A percentile compares a stretch with the other conserved stretches of the same genome.
Conservation (phyloP, 306 rosid genomes). For the Mucuna pruriens region DNA sequence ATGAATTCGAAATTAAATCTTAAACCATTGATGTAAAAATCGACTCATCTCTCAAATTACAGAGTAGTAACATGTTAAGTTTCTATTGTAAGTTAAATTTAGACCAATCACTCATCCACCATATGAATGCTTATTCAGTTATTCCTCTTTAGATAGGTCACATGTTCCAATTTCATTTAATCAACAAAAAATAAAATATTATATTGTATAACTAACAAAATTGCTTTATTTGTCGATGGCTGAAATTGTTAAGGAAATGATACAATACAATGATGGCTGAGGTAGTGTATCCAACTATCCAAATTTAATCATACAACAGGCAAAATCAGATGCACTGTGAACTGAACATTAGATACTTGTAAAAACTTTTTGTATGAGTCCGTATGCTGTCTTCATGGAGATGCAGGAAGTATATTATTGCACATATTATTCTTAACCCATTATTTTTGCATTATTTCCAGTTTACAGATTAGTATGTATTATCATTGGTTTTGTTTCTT, state of each 20-base stretch:
- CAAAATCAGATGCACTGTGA: neutral
- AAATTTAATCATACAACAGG: constrained; percentile 6
- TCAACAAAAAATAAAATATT: neutral
- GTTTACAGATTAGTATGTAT: neutral
- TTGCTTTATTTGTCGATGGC: neutral
- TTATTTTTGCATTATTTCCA: neutral
- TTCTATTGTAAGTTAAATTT: constrained; percentile 1
- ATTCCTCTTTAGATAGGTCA: constrained; percentile 8
- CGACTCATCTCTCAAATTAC: constrained; percentile 18
- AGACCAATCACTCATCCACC: constrained; percentile 17
- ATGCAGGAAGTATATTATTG: constrained; percentile 18
- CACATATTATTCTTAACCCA: neutral
- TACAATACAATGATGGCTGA: constrained; percentile 1
- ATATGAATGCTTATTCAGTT: constrained; percentile 24
- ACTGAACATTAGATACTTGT: constrained; percentile 17
- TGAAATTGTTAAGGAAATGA: neutral
- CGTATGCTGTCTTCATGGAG: constrained; percentile 7
- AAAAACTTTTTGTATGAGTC: neutral
- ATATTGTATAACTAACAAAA: neutral
- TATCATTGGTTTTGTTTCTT: neutral
- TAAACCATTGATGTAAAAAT: neutral
- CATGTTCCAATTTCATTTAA: constrained; percentile 21
- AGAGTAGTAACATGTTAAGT: neutral
- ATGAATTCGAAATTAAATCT: neutral
- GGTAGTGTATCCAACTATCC: constrained; percentile 14